A percentile compares a stretch with the other conserved stretches of the same genome.
phyloP scores from a whole-genome alignment of 352 stramenopile species.

The Ophiocytium majus region DNA sequence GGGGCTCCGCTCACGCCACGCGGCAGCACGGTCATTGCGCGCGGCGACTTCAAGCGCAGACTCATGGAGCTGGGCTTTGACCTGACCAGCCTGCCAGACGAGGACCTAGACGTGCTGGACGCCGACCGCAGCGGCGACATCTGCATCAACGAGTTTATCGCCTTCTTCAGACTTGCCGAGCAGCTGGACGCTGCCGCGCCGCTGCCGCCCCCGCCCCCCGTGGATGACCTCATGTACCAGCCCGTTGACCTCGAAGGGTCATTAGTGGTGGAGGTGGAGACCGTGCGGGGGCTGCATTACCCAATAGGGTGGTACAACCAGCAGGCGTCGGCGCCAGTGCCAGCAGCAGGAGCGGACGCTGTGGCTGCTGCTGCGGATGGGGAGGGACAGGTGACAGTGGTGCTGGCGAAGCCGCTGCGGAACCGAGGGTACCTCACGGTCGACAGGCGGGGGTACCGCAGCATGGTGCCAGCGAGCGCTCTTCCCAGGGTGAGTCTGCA shows the following conservation, averaged over 20 bases:
- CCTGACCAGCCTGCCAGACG: constrained; percentile 40
- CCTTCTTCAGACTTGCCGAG: constrained; percentile 21
- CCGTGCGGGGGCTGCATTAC: not conserved
- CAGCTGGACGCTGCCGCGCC: not conserved
- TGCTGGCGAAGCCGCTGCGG: not conserved
- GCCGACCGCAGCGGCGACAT: constrained; percentile 27
- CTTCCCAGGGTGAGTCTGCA: no score
- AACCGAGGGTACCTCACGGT: not conserved
- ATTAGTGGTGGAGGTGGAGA: not conserved
- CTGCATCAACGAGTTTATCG: constrained; percentile 25
- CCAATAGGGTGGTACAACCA: not conserved
- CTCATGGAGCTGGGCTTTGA: constrained; percentile 34
- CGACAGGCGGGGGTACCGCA: not conserved
- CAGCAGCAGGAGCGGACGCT: not conserved
- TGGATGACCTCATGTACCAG: constrained; percentile 36
- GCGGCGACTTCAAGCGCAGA: constrained; percentile 25
- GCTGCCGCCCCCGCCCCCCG: constrained; percentile 8
- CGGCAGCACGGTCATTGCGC: not conserved
- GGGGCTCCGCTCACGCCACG: not conserved
- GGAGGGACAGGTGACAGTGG: not conserved
- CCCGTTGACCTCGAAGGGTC: constrained; percentile 21
- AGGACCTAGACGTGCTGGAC: constrained; percentile 38
- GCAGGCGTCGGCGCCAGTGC: not conserved
- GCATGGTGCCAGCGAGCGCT: not conserved
- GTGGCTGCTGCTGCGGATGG: not conserved